These are phyloP conservation scores for Volutella citrinella DNA, from an alignment of 2,329 filamentous ascomycete genomes.

Conservation along the genomic window DNA sequence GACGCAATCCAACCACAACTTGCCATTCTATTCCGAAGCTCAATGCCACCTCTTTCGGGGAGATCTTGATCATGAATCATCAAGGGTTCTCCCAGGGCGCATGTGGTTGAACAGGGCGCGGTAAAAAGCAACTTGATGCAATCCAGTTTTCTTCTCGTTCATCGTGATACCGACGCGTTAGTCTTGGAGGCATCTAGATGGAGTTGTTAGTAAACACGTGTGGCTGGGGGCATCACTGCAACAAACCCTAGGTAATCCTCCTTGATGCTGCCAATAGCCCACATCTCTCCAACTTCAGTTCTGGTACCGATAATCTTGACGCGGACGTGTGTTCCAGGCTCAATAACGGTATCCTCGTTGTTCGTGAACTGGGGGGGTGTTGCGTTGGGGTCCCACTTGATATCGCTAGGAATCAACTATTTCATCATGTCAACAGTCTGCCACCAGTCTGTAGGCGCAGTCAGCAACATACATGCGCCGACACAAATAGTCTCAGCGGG, in stretches of 20 bases:
- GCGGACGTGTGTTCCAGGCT: slow-evolving; percentile 88
- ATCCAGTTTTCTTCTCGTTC: too few relatives aligned
- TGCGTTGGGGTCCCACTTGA: slow-evolving; percentile 93
- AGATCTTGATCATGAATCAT: slow-evolving; percentile 2
- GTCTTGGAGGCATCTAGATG: slow-evolving; percentile 28
- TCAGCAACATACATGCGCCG: slow-evolving; percentile 65
- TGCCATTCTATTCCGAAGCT: too few relatives aligned
- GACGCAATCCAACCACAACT: too few relatives aligned
- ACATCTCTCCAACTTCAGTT: slow-evolving; percentile 92
- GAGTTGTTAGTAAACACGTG: too few relatives aligned
- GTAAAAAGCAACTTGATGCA: slow-evolving; percentile 10
- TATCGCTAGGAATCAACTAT: slow-evolving; percentile 85
- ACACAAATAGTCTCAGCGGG: slow-evolving; percentile 75
- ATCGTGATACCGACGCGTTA: slow-evolving; percentile 16
- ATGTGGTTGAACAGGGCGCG: slow-evolving; percentile 2
- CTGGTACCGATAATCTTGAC: slow-evolving; percentile 93
- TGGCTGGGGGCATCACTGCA: too few relatives aligned
- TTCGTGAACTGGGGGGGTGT: slow-evolving; percentile 97
- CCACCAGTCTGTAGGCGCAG: not conserved
- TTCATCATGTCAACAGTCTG: slow-evolving; percentile 10
- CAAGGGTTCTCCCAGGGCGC: slow-evolving; percentile 4
- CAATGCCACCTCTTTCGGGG: too few relatives aligned
- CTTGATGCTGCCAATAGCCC: slow-evolving; percentile 96
- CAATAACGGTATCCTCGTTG: slow-evolving; percentile 89
- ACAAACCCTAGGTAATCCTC: slow-evolving; percentile 69